phyloP scores from a whole-genome alignment of 805 yeast genomes.

The Candida andamanensis region DNA sequence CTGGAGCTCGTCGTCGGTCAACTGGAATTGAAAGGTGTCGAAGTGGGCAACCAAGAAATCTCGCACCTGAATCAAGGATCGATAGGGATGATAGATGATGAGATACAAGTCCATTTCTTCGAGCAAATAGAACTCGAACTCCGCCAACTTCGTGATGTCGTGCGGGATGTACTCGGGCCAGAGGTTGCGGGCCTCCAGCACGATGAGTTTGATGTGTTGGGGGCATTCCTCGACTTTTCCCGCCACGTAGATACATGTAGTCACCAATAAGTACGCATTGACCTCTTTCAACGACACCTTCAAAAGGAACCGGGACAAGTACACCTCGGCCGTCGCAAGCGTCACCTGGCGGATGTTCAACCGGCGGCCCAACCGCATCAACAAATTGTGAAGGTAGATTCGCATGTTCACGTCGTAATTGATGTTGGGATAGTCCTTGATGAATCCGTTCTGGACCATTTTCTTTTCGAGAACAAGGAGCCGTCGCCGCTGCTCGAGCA shows the following conservation, averaged over 20 bases:
- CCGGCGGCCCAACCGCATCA: slow-evolving; percentile 73
- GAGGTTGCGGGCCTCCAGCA: slow-evolving; percentile 76
- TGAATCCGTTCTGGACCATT: slow-evolving; percentile 40
- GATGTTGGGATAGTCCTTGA: slow-evolving; percentile 41
- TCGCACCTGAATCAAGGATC: slow-evolving; percentile 51
- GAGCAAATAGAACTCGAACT: slow-evolving; percentile 88
- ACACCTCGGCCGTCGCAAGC: slow-evolving; percentile 83
- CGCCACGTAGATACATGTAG: slow-evolving; percentile 84
- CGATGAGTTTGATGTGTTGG: slow-evolving; percentile 79
- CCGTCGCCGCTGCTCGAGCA: slow-evolving; percentile 43
- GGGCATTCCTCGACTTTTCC: slow-evolving; percentile 96
- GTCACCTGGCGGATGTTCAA: slow-evolving; percentile 77
- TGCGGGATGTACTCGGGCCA: slow-evolving; percentile 97
- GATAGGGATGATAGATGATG: slow-evolving; percentile 73
- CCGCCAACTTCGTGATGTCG: slow-evolving; percentile 87
- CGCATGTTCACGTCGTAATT: slow-evolving; percentile 58
- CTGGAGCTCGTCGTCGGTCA: slow-evolving; percentile 68
- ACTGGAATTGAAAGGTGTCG: slow-evolving; percentile 21
- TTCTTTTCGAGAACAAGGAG: slow-evolving; percentile 35
- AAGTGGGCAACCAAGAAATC: slow-evolving; percentile 34
- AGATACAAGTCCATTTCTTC: slow-evolving; percentile 77
- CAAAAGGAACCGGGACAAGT: slow-evolving; percentile 70
- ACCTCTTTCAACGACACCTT: slow-evolving; percentile 73
- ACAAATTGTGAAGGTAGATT: slow-evolving; percentile 71
- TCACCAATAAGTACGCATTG: slow-evolving; percentile 72